These are phyloP conservation scores for Thuja plicata DNA, from an alignment of 83 land plant species.

Conservation along the genomic window DNA sequence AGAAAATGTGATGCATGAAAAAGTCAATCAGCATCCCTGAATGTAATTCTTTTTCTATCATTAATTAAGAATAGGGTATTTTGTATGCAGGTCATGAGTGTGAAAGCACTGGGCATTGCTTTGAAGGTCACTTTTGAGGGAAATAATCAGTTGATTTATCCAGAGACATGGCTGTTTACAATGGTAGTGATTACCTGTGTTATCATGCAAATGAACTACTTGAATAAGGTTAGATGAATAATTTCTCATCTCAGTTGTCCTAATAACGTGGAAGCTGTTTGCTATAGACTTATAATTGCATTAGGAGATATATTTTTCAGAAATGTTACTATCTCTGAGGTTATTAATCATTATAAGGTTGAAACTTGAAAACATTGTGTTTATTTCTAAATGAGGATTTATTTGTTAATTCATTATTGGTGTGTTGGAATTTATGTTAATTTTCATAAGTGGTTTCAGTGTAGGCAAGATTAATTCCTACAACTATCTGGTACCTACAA, in stretches of 20 bases:
- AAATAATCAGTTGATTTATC: constrained; percentile 61
- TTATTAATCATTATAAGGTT: neutral
- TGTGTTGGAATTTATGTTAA: neutral
- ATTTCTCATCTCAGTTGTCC: neutral
- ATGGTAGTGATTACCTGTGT: constrained; percentile 61
- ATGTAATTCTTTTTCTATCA: neutral
- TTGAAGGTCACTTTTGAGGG: constrained; percentile 70
- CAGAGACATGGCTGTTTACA: constrained; percentile 69
- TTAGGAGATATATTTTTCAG: neutral
- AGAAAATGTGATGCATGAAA: neutral
- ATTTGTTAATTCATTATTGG: neutral
- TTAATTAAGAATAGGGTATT: constrained; percentile 5
- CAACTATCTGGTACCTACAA: neutral
- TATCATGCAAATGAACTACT: constrained; percentile 70
- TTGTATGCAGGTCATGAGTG: constrained; percentile 67
- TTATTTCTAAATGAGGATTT: neutral
- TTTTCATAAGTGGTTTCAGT: neutral
- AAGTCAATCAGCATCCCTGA: neutral
- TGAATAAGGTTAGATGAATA: constrained; percentile 52
- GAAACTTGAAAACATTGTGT: neutral
- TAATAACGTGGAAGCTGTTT: neutral
- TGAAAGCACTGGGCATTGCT: constrained; percentile 71
- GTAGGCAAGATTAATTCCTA: neutral
- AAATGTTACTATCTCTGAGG: neutral
- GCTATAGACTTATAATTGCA: no score